Conservation (phyloP, 176 grass and related monocot genomes). For the Chrysopogon serrulatus region DNA sequence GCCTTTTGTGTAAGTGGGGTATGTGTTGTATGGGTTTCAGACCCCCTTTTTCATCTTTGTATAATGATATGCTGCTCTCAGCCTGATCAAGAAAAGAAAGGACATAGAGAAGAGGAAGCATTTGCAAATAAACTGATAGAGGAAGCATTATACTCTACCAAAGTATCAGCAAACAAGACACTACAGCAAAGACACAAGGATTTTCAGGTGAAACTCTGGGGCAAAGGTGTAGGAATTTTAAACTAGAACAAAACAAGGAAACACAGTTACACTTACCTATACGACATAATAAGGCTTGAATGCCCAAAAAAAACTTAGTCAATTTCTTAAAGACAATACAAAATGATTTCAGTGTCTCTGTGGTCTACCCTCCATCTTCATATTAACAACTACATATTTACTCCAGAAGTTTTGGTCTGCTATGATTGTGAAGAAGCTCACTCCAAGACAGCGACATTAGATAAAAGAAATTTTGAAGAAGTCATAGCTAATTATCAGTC, state of each 20-base stretch:
- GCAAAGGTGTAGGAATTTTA: not conserved
- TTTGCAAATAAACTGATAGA: not conserved
- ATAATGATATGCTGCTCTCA: not conserved
- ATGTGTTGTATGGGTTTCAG: not conserved
- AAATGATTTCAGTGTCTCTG: slow-evolving; percentile 3
- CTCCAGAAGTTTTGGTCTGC: not conserved
- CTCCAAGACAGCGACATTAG: not conserved
- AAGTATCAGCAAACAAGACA: not conserved
- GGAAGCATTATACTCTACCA: not conserved
- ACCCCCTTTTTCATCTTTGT: not conserved
- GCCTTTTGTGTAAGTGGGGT: not conserved
- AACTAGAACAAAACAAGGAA: not conserved
- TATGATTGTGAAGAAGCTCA: not conserved
- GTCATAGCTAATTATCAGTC: not conserved
- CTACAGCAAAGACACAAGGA: not conserved
- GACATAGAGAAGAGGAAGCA: not conserved
- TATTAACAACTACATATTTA: not conserved
- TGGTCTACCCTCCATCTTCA: not conserved
- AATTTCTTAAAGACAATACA: not conserved
- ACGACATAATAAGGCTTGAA: not conserved
- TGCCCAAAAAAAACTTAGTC: not conserved
- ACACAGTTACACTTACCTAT: not conserved
- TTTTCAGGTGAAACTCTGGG: not conserved
- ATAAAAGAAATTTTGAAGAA: slow-evolving; percentile 11
- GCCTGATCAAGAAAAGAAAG: not conserved